These are phyloP conservation scores for Hordeum vulgare DNA, from an alignment of 176 grass and related monocot species.

Conservation along the genomic window MorexV3_pseudomolecules_assembly NC_058519.1:550368241-550368740, in stretches of 20 bases:
- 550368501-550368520: slow-evolving; percentile 59
- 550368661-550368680: not conserved
- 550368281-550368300: slow-evolving; percentile 27
- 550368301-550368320: no score
- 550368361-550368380: slow-evolving; percentile 43
- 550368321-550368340: slow-evolving; percentile 1
- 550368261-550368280: slow-evolving; percentile 11
- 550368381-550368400: slow-evolving; percentile 35
- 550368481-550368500: slow-evolving; percentile 55
- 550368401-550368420: slow-evolving; percentile 54
- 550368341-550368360: slow-evolving; percentile 36
- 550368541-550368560: slow-evolving; percentile 33
- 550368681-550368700: not conserved
- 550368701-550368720: slow-evolving; percentile 22
- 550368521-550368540: slow-evolving; percentile 57
- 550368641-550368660: slow-evolving; percentile 31
- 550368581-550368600: slow-evolving; percentile 18
- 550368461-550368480: slow-evolving; percentile 29
- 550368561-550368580: slow-evolving; percentile 31
- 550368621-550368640: not conserved
- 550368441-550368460: slow-evolving; percentile 47
- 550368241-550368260: slow-evolving; percentile 5
- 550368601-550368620: not conserved
- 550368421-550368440: slow-evolving; percentile 32
- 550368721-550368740: slow-evolving; percentile 22